These are phyloP conservation scores for Cucurbita maxima DNA, from an alignment of 306 rosid genomes.

Conservation along the genomic window DNA sequence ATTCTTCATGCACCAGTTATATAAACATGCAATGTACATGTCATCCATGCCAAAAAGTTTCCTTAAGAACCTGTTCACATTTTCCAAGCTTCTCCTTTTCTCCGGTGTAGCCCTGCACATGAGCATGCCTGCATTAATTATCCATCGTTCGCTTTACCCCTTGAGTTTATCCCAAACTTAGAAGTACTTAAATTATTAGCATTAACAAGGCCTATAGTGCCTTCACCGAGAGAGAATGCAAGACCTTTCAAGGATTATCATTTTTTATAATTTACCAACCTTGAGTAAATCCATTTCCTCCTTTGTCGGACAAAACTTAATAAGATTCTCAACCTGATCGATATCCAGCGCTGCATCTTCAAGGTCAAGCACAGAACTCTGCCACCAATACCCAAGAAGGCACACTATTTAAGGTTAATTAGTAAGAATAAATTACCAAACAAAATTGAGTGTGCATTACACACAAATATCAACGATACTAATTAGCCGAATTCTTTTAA, in stretches of 20 bases:
- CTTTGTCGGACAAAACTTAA: constrained; percentile 82
- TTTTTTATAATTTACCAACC: constrained; percentile 27
- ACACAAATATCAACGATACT: background rate
- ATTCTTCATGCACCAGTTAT: background rate
- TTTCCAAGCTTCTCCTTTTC: constrained; percentile 80
- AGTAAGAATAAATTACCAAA: background rate
- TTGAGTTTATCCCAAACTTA: background rate
- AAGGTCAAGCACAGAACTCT: constrained; percentile 69
- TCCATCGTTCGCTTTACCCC: background rate
- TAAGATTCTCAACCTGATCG: constrained; percentile 81
- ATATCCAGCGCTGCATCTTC: constrained; percentile 62
- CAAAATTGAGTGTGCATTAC: background rate
- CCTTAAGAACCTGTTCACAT: constrained; percentile 74
- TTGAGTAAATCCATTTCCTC: constrained; percentile 87
- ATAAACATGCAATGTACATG: background rate
- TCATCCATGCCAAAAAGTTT: background rate
- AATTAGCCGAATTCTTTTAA: background rate
- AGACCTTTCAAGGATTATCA: constrained; percentile 1
- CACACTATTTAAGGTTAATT: background rate
- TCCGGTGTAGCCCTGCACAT: constrained; percentile 57
- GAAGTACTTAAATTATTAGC: background rate
- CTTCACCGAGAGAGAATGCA: background rate
- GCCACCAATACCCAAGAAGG: constrained; percentile 12
- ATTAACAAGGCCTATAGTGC: background rate
- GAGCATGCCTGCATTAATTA: constrained; percentile 4